Conservation (phyloP, 495 filamentous ascomycete species). For the Neurospora pannonica region DNA sequence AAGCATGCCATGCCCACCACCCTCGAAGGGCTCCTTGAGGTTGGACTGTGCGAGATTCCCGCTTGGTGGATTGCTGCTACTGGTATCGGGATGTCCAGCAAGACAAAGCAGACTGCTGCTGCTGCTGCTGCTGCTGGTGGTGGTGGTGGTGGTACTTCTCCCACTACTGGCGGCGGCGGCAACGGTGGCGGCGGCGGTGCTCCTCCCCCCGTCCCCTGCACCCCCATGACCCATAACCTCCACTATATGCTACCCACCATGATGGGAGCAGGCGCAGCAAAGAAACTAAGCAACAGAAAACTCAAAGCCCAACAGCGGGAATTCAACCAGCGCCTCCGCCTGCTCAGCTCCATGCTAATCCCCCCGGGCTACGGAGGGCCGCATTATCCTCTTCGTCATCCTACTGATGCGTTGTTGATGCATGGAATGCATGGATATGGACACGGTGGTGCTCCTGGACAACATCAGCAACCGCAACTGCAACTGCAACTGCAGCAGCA, state of each 20-base stretch:
- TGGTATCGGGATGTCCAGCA: background rate
- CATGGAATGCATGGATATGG: background rate
- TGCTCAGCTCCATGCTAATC: background rate
- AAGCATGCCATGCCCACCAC: conserved; percentile 33
- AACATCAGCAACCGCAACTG: background rate
- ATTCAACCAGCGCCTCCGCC: background rate
- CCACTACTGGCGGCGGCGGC: background rate
- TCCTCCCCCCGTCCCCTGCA: background rate
- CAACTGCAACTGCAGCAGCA: background rate
- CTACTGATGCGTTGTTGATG: background rate
- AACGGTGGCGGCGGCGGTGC: background rate
- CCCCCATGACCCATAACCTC: background rate
- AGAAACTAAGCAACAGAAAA: background rate
- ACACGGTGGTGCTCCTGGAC: background rate
- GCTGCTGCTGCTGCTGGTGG: background rate
- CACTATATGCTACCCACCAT: background rate
- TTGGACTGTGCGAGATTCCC: conserved; percentile 27
- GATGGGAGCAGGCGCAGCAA: background rate
- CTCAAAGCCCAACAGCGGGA: background rate
- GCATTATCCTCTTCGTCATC: background rate
- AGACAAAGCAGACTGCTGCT: background rate
- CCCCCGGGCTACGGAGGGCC: background rate
- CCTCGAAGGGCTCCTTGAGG: conserved; percentile 21
- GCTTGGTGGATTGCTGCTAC: conserved; percentile 21
- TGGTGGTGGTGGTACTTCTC: background rate